Evolutionary conservation across 176 grass and related monocot genomes (phyloP).

Genomic region (Phoenix roebelenii): DNA sequence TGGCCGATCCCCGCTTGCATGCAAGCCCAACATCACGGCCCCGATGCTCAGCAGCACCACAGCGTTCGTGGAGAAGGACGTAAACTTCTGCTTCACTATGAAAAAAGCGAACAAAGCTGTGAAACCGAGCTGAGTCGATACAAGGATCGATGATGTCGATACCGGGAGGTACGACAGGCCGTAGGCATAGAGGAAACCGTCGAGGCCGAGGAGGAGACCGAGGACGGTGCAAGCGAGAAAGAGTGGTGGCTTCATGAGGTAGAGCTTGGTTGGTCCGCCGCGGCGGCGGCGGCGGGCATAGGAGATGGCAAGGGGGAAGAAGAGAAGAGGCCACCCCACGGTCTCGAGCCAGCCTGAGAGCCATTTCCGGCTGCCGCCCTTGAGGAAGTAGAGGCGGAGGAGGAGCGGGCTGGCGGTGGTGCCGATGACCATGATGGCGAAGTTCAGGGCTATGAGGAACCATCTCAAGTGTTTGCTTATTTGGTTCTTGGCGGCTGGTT

Average conservation of each 20-base stretch:
- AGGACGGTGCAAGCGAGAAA: slow-evolving; percentile 28
- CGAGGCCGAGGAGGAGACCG: slow-evolving; percentile 52
- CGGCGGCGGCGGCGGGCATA: too few relatives aligned
- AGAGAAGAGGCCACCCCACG: too few relatives aligned
- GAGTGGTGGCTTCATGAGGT: slow-evolving; percentile 41
- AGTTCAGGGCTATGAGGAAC: too few relatives aligned
- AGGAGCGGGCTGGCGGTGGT: too few relatives aligned
- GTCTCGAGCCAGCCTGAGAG: too few relatives aligned
- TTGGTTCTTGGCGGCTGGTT: too few relatives aligned
- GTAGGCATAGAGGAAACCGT: slow-evolving; percentile 63
- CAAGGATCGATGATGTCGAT: slow-evolving; percentile 65
- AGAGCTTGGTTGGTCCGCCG: not conserved
- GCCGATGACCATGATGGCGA: too few relatives aligned
- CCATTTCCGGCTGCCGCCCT: too few relatives aligned
- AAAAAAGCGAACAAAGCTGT: slow-evolving; percentile 62
- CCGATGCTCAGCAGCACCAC: slow-evolving; percentile 58
- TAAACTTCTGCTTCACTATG: slow-evolving; percentile 61
- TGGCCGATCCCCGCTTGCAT: slow-evolving; percentile 34
- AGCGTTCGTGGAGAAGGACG: slow-evolving; percentile 59
- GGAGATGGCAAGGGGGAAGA: too few relatives aligned
- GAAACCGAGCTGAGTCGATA: slow-evolving; percentile 79
- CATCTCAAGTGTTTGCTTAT: too few relatives aligned
- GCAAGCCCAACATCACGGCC: slow-evolving; percentile 57
- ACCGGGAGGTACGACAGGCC: slow-evolving; percentile 60
- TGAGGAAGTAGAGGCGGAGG: too few relatives aligned